phyloP scores from a whole-genome alignment of 2,329 filamentous ascomycete genomes.

The Coniella lustricola region DNA sequence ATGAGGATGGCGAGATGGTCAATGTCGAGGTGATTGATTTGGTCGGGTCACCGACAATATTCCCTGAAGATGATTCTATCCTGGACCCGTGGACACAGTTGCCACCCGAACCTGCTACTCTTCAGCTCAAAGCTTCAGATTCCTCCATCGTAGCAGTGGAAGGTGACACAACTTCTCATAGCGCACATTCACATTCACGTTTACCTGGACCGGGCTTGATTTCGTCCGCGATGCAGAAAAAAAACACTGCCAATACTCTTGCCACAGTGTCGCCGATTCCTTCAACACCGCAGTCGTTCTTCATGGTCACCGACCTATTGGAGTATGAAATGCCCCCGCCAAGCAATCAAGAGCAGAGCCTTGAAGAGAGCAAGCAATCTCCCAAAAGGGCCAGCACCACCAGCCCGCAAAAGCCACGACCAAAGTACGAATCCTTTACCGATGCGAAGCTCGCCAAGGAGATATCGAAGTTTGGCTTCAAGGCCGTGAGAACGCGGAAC shows the following conservation, averaged over 20 bases:
- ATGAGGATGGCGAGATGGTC: constrained; percentile 56
- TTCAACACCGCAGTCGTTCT: not conserved
- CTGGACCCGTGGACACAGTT: constrained; percentile 24
- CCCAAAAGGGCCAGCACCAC: not conserved
- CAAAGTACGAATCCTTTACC: constrained; percentile 55
- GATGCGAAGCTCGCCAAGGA: constrained; percentile 56
- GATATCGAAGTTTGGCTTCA: constrained; percentile 63
- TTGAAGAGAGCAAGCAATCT: constrained; percentile 17
- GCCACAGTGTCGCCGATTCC: not conserved
- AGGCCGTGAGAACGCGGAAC: constrained; percentile 58
- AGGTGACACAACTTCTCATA: constrained; percentile 1
- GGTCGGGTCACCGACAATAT: constrained; percentile 33
- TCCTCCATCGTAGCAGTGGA: constrained; percentile 9
- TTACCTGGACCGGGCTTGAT: constrained; percentile 14
- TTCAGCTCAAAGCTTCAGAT: constrained; percentile 2
- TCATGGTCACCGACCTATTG: constrained; percentile 4
- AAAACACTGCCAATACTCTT: constrained; percentile 6
- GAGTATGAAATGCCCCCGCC: constrained; percentile 23
- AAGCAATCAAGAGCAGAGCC: constrained; percentile 26
- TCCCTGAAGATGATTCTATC: constrained; percentile 19
- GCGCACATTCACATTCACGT: not conserved
- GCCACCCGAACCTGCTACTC: constrained; percentile 12
- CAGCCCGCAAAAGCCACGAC: constrained; percentile 26
- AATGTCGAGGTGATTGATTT: constrained; percentile 57
- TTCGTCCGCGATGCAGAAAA: constrained; percentile 17